phyloP scores from a whole-genome alignment of 495 filamentous ascomycete species.

The Tetracladium marchalianum region DNA sequence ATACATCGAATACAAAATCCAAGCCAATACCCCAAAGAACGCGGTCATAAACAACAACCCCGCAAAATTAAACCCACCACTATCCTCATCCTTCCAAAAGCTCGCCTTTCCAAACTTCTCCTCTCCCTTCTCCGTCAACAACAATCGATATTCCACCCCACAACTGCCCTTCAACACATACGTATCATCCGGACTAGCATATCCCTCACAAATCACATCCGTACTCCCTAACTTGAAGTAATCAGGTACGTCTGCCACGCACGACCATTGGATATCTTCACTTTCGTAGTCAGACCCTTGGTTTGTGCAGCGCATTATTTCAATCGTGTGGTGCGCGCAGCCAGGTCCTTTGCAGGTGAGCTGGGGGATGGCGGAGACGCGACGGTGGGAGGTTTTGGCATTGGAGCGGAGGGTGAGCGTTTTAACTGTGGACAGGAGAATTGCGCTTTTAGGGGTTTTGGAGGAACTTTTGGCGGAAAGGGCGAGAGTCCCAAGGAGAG shows the following conservation, averaged over 20 bases:
- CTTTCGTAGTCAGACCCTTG: slow-evolving; percentile 56
- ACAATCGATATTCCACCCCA: slow-evolving; percentile 81
- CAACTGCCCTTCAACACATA: slow-evolving; percentile 85
- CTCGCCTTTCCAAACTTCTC: slow-evolving; percentile 46
- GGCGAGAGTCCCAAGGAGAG: slow-evolving; percentile 19
- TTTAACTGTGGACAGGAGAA: slow-evolving; percentile 70
- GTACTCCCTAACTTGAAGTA: slow-evolving; percentile 86
- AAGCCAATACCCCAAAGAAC: slow-evolving; percentile 7
- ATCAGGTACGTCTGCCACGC: slow-evolving; percentile 63
- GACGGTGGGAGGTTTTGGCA: slow-evolving; percentile 59
- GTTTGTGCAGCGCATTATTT: slow-evolving; percentile 84
- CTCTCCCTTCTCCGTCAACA: slow-evolving; percentile 75
- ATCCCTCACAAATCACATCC: slow-evolving; percentile 91
- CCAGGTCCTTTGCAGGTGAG: slow-evolving; percentile 68
- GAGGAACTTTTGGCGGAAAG: slow-evolving; percentile 23
- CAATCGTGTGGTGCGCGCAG: slow-evolving; percentile 51
- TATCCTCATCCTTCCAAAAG: slow-evolving; percentile 13
- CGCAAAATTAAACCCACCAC: slow-evolving; percentile 14
- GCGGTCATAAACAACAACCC: slow-evolving; percentile 21
- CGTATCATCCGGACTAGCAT: slow-evolving; percentile 59
- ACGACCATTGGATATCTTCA: slow-evolving; percentile 82
- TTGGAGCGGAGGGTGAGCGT: slow-evolving; percentile 63
- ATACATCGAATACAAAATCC: slow-evolving; percentile 8
- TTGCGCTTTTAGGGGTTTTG: slow-evolving; percentile 38
- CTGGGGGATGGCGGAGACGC: slow-evolving; percentile 69